Base-by-base conservation (phyloP, 768 basidiomycete genomes). In the Leccinum rimulosum region DNA sequence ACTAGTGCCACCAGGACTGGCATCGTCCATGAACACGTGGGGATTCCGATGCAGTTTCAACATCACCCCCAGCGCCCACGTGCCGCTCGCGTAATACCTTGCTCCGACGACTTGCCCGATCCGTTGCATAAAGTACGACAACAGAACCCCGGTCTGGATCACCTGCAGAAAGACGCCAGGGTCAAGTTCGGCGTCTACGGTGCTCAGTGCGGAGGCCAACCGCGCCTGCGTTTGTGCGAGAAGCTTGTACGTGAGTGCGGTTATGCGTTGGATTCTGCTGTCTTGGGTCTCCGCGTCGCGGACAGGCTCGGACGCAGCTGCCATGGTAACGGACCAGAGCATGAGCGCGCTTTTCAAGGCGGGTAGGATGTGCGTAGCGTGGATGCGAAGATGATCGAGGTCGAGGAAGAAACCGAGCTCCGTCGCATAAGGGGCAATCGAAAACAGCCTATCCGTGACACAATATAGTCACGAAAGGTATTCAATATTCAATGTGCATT, bases 321-420 rank as follows among this genome's bases (percentile, higher is more conserved):
- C 78, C n/a, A 87, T 74, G 55, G 81, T 78, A 36, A 77, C 68
- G 9, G 83, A 84, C 76, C 83, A 81, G 1, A 88, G 75, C 50
- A 81, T 81, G 1, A 83, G 77, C 4, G 74, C 75, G 59, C 74
- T 80, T 36, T 81, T 73, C 4, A 86, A 72, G 4, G 81, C 80
- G 10, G 80, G 79, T 5, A 81, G 72, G 33, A 84, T 78, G 8
- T 77, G 77, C 15, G 70, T 61, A 10, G 75, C 70, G 8, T 77
- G 65, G 43, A 75, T 67, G 5, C 76, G 74, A 57, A 88, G 83
- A 4, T 84, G 79, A 6, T 71, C 62, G 3, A 73, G 49, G 61
- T 84, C 71, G 56, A 92, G 81, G 70, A 90, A 91, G 66, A 91
- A 84, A 5, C 87, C 87, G 58, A 89, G 79, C 63, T 84, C 80